Evolutionary conservation across 2,329 filamentous ascomycete genomes (phyloP), one percentile per base, ranked within the genome.

Genomic region (Bipolaris victoriae): DNA sequence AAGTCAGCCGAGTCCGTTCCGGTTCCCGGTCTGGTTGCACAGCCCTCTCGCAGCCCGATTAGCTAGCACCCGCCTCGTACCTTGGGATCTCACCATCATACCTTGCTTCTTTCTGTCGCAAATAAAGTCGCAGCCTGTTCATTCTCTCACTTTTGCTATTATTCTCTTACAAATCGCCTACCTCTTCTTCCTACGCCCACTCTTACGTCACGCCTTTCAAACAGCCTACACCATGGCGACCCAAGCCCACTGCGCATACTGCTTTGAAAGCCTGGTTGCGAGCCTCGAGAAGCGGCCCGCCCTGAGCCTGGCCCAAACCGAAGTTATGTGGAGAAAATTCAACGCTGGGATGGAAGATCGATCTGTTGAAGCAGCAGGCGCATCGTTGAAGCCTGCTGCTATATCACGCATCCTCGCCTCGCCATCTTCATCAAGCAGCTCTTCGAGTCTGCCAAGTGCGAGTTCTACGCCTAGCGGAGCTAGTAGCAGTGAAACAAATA

Each of bases 181-280:
- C 35, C 26, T 26, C 18, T 20, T 18, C 16, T 10, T 36, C 33
- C 29, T 29, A 16, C 13, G 24, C 49, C 39, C 13, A n/a, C 22
- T 29, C 35, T 31, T 7, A 36, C 18, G 26, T 41, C 37, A 24
- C 43, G 43, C 49, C 24, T 36, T 15, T 13, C 13, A n/a, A 10
- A 29, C 57, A 18, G 33, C 49, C 51, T 41, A 47, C 48, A 36
- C 43, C 52, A 98, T 98, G 94, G 94, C 95, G 47, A 89, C 90
- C 55, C 79, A 86, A 68, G 89, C 88, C 58, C 94, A 98, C 78
- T 97, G 93, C 78, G 87, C 94, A 71, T 93, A 89, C 78, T 97
- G 93, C 81, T 98, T 99, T 82, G 95, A 99, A 79, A 83, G 84
- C 39, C 87, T 99, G 36, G 84, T 86, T 48, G 89, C 93, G 52